Percentiles rank a stretch among this genome's conserved stretches.
phyloP scores from a whole-genome alignment of 331 rosid genomes.

The Ulmus americana region DNA sequence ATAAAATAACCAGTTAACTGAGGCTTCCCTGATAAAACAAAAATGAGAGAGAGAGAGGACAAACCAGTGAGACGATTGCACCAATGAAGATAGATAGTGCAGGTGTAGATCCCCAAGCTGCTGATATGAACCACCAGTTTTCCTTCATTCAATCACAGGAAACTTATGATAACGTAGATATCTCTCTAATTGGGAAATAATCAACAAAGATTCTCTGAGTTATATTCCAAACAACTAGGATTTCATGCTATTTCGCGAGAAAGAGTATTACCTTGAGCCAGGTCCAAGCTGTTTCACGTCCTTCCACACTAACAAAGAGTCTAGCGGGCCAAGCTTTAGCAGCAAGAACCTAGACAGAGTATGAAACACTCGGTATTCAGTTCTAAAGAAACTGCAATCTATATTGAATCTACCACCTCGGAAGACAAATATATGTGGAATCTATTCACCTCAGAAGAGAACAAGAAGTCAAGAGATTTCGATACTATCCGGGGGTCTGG shows the following conservation, averaged over 20 bases:
- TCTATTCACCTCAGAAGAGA: conserved; percentile 39
- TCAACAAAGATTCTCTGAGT: background rate
- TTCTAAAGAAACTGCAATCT: background rate
- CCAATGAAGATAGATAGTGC: conserved; percentile 66
- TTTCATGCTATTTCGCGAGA: background rate
- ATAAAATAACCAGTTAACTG: background rate
- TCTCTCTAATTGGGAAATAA: background rate
- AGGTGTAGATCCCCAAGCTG: conserved; percentile 65
- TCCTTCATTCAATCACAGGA: conserved; percentile 37
- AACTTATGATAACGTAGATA: background rate
- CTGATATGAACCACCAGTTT: conserved; percentile 53
- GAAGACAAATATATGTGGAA: background rate
- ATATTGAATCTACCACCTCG: background rate
- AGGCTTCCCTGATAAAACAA: background rate
- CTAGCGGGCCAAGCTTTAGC: conserved; percentile 65
- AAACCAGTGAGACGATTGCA: conserved; percentile 67
- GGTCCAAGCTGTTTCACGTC: conserved; percentile 80
- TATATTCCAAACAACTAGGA: background rate
- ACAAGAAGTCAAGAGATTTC: conserved; percentile 39
- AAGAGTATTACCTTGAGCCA: conserved; percentile 66
- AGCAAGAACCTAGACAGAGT: conserved; percentile 57
- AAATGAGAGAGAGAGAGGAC: conserved; percentile 22
- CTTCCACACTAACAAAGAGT: conserved; percentile 46
- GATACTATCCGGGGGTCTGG: conserved; percentile 37
- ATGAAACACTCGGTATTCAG: conserved; percentile 6